These are phyloP conservation scores for Melastoma candidum DNA, from an alignment of 441 rosid genomes.

Conservation along the genomic window DNA sequence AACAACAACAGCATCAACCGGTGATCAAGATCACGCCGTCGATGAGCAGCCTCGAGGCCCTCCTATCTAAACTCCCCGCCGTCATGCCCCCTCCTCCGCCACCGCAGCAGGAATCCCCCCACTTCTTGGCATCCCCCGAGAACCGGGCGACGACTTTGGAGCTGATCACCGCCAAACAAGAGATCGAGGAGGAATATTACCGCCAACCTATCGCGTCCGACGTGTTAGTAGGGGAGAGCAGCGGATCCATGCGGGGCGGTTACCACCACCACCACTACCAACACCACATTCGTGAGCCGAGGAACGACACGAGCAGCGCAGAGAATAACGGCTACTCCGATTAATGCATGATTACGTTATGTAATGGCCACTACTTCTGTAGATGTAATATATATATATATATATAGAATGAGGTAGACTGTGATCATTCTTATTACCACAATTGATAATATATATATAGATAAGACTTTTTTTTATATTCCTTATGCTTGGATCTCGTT, in stretches of 20 bases:
- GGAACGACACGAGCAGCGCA: constrained; percentile 22
- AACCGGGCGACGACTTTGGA: constrained; percentile 27
- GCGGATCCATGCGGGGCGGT: constrained; percentile 32
- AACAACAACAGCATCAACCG: constrained; percentile 17
- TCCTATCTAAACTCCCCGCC: constrained; percentile 92
- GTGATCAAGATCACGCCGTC: constrained; percentile 65
- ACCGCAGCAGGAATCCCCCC: constrained; percentile 14
- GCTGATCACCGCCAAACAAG: constrained; percentile 43
- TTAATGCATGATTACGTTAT: no score
- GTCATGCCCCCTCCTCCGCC: constrained; percentile 46
- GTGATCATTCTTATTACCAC: no score
- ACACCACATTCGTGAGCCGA: constrained; percentile 20
- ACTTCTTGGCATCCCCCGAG: constrained; percentile 18
- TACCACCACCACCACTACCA: constrained; percentile 26
- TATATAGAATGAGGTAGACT: no score
- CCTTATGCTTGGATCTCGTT: no score
- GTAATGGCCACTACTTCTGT: no score
- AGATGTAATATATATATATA: no score
- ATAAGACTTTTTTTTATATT: no score
- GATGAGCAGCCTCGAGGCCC: constrained; percentile 97
- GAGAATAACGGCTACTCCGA: constrained; percentile 19
- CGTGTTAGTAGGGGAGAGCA: constrained; percentile 42
- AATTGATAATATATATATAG: no score
- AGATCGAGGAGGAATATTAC: constrained; percentile 37
- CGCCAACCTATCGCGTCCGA: constrained; percentile 15